phyloP scores from a whole-genome alignment of 1,284 basidiomycete species.

The Sanghuangporus weigelae region DNA sequence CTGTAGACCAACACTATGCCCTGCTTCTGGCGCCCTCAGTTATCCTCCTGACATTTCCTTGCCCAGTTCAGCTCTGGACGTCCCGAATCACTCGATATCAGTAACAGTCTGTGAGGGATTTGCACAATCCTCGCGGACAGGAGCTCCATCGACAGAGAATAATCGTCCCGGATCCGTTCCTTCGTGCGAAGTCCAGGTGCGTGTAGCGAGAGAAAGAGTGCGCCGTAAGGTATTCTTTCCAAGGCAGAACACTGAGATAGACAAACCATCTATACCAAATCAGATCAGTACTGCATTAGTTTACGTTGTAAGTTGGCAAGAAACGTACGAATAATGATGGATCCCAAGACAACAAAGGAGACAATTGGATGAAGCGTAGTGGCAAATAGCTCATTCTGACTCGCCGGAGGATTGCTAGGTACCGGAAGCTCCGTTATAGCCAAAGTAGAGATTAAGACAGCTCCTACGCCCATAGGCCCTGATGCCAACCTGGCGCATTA shows the following conservation, averaged over 20 bases:
- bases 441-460: slow-evolving; percentile 81
- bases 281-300: background rate
- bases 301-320: background rate
- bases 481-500: background rate
- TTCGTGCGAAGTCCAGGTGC: slow-evolving; percentile 19
- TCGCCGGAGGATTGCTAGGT: slow-evolving; percentile 51
- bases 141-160: background rate
- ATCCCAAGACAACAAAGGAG: slow-evolving; percentile 78
- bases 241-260: slow-evolving; percentile 82
- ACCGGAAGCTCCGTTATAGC: slow-evolving; percentile 64
- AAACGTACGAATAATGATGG: slow-evolving; percentile 42
- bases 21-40: background rate
- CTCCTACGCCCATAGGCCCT: slow-evolving; percentile 64
- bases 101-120: background rate
- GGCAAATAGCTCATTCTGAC: slow-evolving; percentile 66
- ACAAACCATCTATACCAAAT: slow-evolving; percentile 63
- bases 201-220: slow-evolving; percentile 37
- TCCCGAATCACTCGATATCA: background rate
- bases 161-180: background rate
- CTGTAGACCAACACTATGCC: too few species aligned
- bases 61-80: background rate
- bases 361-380: slow-evolving; percentile 75
- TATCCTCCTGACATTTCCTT: background rate
- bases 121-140: background rate
- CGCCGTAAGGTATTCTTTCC: slow-evolving; percentile 40